Evolutionary conservation across 345 rosid species (phyloP).

Genomic region (Euclidium syriacum): DNA sequence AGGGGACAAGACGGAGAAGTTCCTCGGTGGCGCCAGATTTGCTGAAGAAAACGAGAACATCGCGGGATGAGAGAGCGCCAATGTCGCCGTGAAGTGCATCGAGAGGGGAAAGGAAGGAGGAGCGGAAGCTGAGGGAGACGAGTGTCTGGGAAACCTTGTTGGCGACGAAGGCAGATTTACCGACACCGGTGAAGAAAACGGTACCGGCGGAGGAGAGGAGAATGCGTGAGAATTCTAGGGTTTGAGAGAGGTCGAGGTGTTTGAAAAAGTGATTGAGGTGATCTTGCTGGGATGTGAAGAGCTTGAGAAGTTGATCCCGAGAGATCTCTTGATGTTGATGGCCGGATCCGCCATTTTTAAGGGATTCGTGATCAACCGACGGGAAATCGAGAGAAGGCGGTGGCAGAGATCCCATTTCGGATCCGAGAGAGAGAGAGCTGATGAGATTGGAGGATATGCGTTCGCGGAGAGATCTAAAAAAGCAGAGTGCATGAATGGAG

Average conservation of each 20-base stretch:
- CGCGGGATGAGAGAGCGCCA: conserved; percentile 51
- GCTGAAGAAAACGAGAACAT: conserved; percentile 74
- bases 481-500: conserved; percentile 15
- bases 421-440: not conserved
- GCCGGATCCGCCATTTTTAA: conserved; percentile 21
- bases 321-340: conserved; percentile 31
- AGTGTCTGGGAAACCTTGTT: conserved; percentile 90
- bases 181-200: conserved; percentile 89
- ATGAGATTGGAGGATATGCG: not conserved
- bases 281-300: conserved; percentile 87
- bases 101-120: conserved; percentile 75
- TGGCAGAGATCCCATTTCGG: conserved; percentile 30
- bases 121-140: conserved; percentile 67
- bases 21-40: conserved; percentile 91
- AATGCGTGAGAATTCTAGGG: conserved; percentile 61
- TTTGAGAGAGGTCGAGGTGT: conserved; percentile 65
- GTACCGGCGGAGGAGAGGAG: conserved; percentile 64
- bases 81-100: conserved; percentile 97
- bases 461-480: not conserved
- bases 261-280: conserved; percentile 90
- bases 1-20: conserved; percentile 83
- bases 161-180: conserved; percentile 94
- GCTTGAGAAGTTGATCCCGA: conserved; percentile 49
- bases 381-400: conserved; percentile 18
- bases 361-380: not conserved